phyloP scores from a whole-genome alignment of 108 stramenopile species.

The Pseudonitzschia delicatissima region DNA sequence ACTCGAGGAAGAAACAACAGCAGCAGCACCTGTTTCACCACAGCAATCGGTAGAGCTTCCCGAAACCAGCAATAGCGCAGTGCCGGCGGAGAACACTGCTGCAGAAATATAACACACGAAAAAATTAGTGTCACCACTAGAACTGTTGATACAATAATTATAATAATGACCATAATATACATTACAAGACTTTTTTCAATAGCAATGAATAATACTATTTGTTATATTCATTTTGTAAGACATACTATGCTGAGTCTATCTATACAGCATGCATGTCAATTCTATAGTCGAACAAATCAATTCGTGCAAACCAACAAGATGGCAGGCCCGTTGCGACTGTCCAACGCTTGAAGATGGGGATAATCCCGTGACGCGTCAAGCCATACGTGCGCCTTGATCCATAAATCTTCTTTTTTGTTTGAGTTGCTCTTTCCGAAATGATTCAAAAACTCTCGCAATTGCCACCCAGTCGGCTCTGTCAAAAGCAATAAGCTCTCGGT shows the following conservation, averaged over 20 bases:
- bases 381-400: constrained; percentile 39
- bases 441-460: constrained; percentile 50
- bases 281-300: too few relatives aligned
- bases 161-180: too few relatives aligned
- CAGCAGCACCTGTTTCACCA: too few relatives aligned
- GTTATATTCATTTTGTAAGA: too few relatives aligned
- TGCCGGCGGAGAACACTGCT: background rate
- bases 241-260: too few relatives aligned
- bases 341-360: constrained; percentile 52
- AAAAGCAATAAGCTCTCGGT: constrained; percentile 58
- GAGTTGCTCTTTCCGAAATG: constrained; percentile 19
- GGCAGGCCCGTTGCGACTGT: constrained; percentile 63
- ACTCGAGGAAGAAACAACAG: background rate
- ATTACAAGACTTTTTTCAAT: too few relatives aligned
- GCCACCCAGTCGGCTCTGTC: constrained; percentile 75
- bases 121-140: too few relatives aligned
- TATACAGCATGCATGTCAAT: too few relatives aligned
- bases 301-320: constrained; percentile 36
- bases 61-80: background rate
- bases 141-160: too few relatives aligned
- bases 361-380: constrained; percentile 71
- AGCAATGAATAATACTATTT: too few relatives aligned
- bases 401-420: too few relatives aligned
- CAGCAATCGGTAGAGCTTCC: background rate
- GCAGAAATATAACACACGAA: background rate